Conservation (phyloP, 1,284 basidiomycete genomes). For the Omphalotus olearius region DNA sequence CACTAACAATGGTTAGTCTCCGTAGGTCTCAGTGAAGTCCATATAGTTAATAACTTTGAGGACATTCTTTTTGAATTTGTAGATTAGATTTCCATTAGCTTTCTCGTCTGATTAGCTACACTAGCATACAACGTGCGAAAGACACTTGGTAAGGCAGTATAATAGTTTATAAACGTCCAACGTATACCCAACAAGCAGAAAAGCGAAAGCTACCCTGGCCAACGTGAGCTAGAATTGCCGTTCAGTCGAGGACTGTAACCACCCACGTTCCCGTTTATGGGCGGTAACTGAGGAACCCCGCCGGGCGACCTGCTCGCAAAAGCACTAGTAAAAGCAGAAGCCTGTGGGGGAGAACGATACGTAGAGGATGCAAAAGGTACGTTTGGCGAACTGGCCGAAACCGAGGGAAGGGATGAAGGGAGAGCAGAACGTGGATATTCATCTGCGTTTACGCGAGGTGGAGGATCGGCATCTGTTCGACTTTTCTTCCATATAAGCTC, state of each 20-base stretch:
- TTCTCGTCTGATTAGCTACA: too few species aligned
- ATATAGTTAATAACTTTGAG: too few species aligned
- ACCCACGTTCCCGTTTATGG: background rate
- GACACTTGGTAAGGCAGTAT: too few species aligned
- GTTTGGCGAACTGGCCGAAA: background rate
- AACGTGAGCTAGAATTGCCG: background rate
- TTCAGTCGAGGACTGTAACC: background rate
- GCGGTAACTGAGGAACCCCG: constrained; percentile 5
- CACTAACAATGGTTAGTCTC: too few species aligned
- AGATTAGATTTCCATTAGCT: too few species aligned
- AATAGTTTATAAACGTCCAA: background rate
- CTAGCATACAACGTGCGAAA: too few species aligned
- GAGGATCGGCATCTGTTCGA: constrained; percentile 35
- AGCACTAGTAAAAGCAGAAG: background rate
- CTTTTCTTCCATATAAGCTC: constrained; percentile 74
- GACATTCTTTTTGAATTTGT: too few species aligned
- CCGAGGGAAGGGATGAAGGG: background rate
- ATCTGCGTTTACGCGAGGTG: background rate
- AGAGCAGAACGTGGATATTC: background rate
- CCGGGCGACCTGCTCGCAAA: background rate
- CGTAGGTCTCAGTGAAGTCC: too few species aligned
- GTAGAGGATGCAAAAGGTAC: background rate
- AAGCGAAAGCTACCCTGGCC: background rate
- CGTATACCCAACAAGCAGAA: background rate
- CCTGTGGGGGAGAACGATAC: background rate